Conservation (phyloP, 208 protist species). For the Acanthamoeba divionensis region DNA sequence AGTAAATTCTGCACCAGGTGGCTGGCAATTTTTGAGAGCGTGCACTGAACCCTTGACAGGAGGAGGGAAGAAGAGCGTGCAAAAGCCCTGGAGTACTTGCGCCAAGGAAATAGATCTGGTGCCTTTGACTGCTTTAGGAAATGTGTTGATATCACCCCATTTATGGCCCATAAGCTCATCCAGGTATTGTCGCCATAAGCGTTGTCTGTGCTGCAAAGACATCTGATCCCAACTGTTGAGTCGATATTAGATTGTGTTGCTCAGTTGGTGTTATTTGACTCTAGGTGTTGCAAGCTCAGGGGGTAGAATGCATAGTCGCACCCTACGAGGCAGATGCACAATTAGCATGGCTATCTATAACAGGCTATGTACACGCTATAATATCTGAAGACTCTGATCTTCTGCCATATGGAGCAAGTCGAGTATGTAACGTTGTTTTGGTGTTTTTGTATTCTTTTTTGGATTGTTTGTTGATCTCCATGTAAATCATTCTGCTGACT, state of each 20-base stretch:
- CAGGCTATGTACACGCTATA: conserved; percentile 88
- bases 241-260: background rate
- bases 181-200: conserved; percentile 32
- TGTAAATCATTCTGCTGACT: background rate
- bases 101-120: conserved; percentile 66
- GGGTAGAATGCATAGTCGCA: conserved; percentile 91
- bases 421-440: conserved; percentile 59
- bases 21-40: background rate
- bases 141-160: conserved; percentile 82
- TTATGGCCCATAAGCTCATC: conserved; percentile 84
- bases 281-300: conserved; percentile 57
- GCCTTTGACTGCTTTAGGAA: conserved; percentile 79
- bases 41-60: conserved; percentile 42
- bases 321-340: conserved; percentile 99
- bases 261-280: background rate
- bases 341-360: conserved; percentile 91
- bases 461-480: background rate
- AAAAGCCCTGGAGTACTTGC: conserved; percentile 59
- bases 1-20: background rate
- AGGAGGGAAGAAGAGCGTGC: conserved; percentile 47
- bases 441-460: background rate
- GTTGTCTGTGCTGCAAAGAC: background rate
- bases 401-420: conserved; percentile 88
- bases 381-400: conserved; percentile 98
- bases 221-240: background rate